Evolutionary conservation across 305 asterid genomes (phyloP).

Genomic region (Coffea humblotiana): DNA sequence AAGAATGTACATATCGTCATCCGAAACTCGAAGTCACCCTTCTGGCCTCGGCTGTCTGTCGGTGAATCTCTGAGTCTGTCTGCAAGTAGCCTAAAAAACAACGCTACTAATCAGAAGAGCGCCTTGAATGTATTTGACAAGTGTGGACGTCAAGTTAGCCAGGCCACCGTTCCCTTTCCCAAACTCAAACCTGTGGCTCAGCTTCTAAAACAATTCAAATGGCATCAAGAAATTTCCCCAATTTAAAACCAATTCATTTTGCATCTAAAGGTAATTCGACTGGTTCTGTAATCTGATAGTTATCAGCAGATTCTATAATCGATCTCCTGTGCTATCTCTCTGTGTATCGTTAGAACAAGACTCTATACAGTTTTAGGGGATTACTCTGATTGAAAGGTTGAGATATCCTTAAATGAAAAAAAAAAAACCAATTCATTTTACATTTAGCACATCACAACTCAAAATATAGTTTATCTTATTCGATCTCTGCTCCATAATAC

Average conservation of each 20-base stretch:
- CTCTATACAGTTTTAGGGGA: no score
- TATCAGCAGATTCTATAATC: no score
- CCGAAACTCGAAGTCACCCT: neutral
- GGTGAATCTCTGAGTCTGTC: neutral
- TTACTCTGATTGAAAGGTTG: no score
- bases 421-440: neutral
- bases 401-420: no score
- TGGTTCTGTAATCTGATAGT: no score
- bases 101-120: neutral
- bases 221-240: no score
- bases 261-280: neutral
- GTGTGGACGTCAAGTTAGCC: conserved; percentile 11
- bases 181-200: neutral
- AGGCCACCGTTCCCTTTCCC: neutral
- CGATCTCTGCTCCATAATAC: neutral
- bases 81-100: neutral
- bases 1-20: neutral
- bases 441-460: neutral
- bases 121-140: conserved; percentile 3
- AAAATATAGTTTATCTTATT: neutral
- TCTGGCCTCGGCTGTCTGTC: conserved; percentile 11
- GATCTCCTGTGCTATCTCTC: no score
- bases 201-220: neutral
- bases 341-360: no score
- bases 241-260: neutral